A percentile compares a stretch with the other conserved stretches of the same genome.
These are phyloP conservation scores for Didymella sp. DNA, from an alignment of 2,329 filamentous ascomycete genomes.

Conservation along the genomic window DNA sequence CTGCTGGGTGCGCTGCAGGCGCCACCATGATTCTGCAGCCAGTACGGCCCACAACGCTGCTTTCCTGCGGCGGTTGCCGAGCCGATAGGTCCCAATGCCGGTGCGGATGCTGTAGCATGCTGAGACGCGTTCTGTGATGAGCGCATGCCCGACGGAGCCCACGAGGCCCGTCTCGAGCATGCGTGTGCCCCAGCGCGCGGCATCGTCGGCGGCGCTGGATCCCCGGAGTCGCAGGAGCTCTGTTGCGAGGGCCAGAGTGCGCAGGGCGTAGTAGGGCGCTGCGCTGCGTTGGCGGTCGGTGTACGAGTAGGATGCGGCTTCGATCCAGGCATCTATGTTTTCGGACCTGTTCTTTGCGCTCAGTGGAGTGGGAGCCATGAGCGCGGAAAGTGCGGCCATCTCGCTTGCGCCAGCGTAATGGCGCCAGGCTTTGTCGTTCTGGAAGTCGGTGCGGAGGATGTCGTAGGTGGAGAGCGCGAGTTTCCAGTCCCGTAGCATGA, in stretches of 20 bases:
- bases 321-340: conserved; percentile 83
- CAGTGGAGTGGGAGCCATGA: conserved; percentile 76
- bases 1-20: conserved; percentile 76
- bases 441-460: conserved; percentile 84
- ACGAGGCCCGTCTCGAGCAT: conserved; percentile 77
- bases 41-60: conserved; percentile 88
- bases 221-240: conserved; percentile 85
- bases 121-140: conserved; percentile 85
- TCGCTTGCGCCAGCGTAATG: conserved; percentile 94
- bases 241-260: conserved; percentile 75
- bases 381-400: conserved; percentile 86
- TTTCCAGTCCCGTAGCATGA: conserved; percentile 97
- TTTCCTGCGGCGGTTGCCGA: conserved; percentile 79
- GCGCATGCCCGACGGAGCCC: conserved; percentile 76
- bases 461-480: conserved; percentile 92
- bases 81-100: conserved; percentile 69
- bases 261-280: conserved; percentile 78
- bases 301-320: conserved; percentile 92
- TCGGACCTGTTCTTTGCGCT: conserved; percentile 80
- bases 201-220: conserved; percentile 81
- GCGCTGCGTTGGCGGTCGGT: conserved; percentile 74
- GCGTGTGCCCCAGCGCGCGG: conserved; percentile 81
- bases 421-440: conserved; percentile 95
- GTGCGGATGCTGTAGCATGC: conserved; percentile 80
- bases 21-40: conserved; percentile 83